Evolutionary conservation across 1,284 basidiomycete species (phyloP).

Genomic region (Leucoagaricus sp.): DNA sequence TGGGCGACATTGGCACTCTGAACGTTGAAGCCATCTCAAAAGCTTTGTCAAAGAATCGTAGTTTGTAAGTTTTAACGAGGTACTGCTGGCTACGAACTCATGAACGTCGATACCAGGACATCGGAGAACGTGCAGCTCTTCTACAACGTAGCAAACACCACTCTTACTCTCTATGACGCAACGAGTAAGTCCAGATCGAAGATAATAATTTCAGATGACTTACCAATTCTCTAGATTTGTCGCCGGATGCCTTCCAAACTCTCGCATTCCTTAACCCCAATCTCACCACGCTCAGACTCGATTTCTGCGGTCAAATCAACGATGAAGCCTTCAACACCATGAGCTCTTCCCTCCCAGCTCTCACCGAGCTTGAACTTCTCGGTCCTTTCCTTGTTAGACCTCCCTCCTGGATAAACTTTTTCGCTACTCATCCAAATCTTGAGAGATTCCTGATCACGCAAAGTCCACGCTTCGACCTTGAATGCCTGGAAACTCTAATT

Average conservation of each 20-base stretch:
- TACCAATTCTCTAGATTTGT: constrained; percentile 56
- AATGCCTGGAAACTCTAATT: constrained; percentile 68
- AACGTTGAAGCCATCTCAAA: constrained; percentile 85
- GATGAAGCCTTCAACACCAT: constrained; percentile 69
- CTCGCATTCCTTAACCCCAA: constrained; percentile 82
- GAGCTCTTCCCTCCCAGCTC: constrained; percentile 61
- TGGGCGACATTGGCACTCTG: constrained; percentile 83
- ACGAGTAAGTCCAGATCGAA: constrained; percentile 63
- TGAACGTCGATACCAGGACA: constrained; percentile 46
- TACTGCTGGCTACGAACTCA: neutral
- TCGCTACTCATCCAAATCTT: constrained; percentile 63
- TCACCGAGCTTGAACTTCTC: constrained; percentile 79
- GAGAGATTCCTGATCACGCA: constrained; percentile 81
- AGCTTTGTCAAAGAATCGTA: constrained; percentile 84
- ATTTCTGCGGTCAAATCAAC: constrained; percentile 87
- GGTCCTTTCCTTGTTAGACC: constrained; percentile 88
- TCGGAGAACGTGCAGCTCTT: constrained; percentile 81
- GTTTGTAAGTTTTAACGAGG: constrained; percentile 61
- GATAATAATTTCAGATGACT: neutral
- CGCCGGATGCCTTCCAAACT: constrained; percentile 64
- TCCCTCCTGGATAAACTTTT: constrained; percentile 78
- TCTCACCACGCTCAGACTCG: constrained; percentile 74
- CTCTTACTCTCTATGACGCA: constrained; percentile 85
- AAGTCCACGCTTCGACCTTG: constrained; percentile 85
- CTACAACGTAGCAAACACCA: constrained; percentile 72